phyloP scores from a whole-genome alignment of 129 eudicot species.

The Scalesia atractyloides region DNA sequence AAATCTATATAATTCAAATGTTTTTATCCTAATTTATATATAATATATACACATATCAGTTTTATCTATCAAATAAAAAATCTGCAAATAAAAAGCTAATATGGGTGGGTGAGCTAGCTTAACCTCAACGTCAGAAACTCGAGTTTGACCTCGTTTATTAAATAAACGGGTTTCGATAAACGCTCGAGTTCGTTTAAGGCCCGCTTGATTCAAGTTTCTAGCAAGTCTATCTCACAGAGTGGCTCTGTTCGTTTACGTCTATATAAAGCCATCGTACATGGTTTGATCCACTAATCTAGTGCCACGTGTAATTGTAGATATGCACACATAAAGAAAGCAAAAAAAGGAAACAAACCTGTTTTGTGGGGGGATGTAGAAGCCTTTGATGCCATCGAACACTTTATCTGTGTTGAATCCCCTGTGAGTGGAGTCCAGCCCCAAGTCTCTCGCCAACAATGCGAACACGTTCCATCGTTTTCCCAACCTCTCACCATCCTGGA shows the following conservation, averaged over 20 bases:
- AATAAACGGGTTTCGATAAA: too few relatives aligned
- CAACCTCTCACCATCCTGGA: slow-evolving; percentile 20
- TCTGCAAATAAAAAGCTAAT: too few relatives aligned
- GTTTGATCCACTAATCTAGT: neutral
- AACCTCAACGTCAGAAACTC: too few relatives aligned
- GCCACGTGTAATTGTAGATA: slow-evolving; percentile 1
- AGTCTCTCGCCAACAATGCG: slow-evolving; percentile 47
- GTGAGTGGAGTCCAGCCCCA: slow-evolving; percentile 34
- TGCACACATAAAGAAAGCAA: neutral
- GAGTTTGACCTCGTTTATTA: too few relatives aligned
- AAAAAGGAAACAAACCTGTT: slow-evolving; percentile 48
- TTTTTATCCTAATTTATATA: too few relatives aligned
- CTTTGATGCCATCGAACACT: slow-evolving; percentile 58
- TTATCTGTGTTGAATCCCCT: slow-evolving; percentile 38
- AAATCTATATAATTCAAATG: too few relatives aligned
- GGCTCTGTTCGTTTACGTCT: too few relatives aligned
- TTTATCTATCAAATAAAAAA: too few relatives aligned
- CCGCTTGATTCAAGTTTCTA: neutral
- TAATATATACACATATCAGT: too few relatives aligned
- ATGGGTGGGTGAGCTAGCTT: too few relatives aligned
- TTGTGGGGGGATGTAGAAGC: slow-evolving; percentile 53
- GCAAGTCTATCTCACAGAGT: too few relatives aligned
- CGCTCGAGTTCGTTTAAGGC: too few relatives aligned
- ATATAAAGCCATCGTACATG: neutral
- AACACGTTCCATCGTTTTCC: slow-evolving; percentile 40